These are phyloP conservation scores for Amaranthus tricolor DNA, from an alignment of 179 eudicot species.

Conservation along the genomic window DNA sequence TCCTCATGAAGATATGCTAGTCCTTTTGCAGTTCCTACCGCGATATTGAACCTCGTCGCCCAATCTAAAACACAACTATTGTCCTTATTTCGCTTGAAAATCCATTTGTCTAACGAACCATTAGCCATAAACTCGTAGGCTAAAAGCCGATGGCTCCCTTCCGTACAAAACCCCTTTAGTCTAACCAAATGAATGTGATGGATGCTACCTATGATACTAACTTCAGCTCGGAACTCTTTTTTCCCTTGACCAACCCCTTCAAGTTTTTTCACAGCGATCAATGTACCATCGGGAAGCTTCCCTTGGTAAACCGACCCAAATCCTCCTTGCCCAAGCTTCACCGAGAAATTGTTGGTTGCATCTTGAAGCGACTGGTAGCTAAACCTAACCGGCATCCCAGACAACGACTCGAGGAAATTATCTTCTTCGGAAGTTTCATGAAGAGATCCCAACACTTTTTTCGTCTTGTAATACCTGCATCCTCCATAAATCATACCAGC, in stretches of 20 bases:
- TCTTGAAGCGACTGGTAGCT: conserved; percentile 60
- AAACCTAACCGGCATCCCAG: conserved; percentile 87
- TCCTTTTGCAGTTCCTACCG: conserved; percentile 42
- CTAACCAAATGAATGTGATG: conserved; percentile 72
- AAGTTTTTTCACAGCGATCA: conserved; percentile 64
- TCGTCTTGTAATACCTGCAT: conserved; percentile 30
- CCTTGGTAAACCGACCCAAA: conserved; percentile 83
- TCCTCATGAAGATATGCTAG: conserved; percentile 27
- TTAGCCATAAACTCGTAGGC: conserved; percentile 82
- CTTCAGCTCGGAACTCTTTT: conserved; percentile 86
- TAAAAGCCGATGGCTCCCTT: conserved; percentile 70
- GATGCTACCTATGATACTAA: conserved; percentile 84
- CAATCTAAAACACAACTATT: conserved; percentile 50
- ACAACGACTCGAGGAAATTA: conserved; percentile 52
- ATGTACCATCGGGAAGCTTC: conserved; percentile 52
- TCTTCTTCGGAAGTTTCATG: conserved; percentile 68
- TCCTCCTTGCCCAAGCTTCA: conserved; percentile 86
- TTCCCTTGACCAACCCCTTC: conserved; percentile 84
- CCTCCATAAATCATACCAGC: conserved; percentile 41
- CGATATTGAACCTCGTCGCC: conserved; percentile 69
- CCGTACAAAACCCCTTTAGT: conserved; percentile 74
- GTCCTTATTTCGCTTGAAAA: conserved; percentile 44
- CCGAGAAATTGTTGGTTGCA: conserved; percentile 64
- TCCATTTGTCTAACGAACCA: conserved; percentile 72
- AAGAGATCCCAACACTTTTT: conserved; percentile 26